Evolutionary conservation across 2,329 filamentous ascomycete genomes (phyloP).

Genomic region (Colletotrichum horii): DNA sequence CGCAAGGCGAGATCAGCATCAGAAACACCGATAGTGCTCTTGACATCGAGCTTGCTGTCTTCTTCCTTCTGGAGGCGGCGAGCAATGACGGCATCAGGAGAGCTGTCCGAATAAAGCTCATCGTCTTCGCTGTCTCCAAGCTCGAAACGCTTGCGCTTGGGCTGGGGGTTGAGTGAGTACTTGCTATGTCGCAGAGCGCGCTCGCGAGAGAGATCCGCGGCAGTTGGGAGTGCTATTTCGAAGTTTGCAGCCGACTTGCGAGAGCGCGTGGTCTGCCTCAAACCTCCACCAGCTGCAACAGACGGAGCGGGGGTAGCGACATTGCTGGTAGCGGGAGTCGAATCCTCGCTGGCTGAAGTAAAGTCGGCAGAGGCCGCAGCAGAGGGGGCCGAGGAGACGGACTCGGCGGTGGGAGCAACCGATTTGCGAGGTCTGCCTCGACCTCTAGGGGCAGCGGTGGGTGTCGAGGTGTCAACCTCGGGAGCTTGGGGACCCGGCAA

Average conservation of each 20-base stretch:
- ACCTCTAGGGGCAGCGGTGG: conserved; percentile 25
- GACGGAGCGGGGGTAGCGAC: conserved; percentile 42
- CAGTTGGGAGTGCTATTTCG: conserved; percentile 36
- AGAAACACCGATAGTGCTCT: not conserved
- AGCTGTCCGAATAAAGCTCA: conserved; percentile 30
- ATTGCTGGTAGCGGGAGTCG: conserved; percentile 49
- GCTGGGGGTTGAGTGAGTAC: conserved; percentile 46
- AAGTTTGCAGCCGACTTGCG: conserved; percentile 30
- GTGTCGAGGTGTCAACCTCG: not conserved
- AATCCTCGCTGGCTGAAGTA: conserved; percentile 41
- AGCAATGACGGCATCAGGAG: conserved; percentile 34
- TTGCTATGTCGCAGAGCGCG: conserved; percentile 53
- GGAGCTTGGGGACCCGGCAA: not conserved
- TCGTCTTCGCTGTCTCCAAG: conserved; percentile 48
- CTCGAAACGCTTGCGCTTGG: conserved; percentile 47
- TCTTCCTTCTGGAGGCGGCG: conserved; percentile 40
- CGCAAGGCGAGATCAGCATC: conserved; percentile 38
- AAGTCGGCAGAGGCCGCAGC: conserved; percentile 37
- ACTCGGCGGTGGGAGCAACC: conserved; percentile 29
- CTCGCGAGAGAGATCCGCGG: conserved; percentile 44
- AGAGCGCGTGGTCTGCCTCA: conserved; percentile 17
- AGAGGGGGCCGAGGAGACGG: conserved; percentile 40
- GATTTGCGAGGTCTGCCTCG: conserved; percentile 33
- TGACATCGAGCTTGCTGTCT: conserved; percentile 19
- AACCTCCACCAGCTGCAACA: conserved; percentile 19